These are phyloP conservation scores for Trichoderma sp. DNA, from an alignment of 2,329 filamentous ascomycete genomes.

Conservation along the genomic window DNA sequence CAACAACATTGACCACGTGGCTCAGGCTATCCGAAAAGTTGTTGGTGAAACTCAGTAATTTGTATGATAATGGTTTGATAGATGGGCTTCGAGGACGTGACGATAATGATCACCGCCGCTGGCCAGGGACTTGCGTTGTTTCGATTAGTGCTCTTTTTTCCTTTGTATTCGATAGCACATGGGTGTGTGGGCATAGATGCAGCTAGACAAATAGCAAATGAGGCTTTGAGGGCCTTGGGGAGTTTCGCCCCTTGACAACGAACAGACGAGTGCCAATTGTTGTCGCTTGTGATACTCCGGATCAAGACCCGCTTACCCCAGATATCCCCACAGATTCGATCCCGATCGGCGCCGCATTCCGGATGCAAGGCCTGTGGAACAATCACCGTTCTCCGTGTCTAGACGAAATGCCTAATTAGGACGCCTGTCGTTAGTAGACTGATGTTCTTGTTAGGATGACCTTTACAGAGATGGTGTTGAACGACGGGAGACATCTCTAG, in stretches of 20 bases:
- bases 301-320: background rate
- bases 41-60: conserved; percentile 49
- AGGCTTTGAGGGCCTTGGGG: background rate
- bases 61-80: conserved; percentile 2
- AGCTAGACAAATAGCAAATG: background rate
- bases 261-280: background rate
- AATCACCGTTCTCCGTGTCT: background rate
- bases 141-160: background rate
- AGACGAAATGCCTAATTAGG: background rate
- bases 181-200: conserved; percentile 8
- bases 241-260: background rate
- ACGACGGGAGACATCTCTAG: background rate
- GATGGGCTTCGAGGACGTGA: background rate
- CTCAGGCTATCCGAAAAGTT: conserved; percentile 82
- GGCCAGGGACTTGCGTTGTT: background rate
- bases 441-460: background rate
- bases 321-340: background rate
- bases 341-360: background rate
- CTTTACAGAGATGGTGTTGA: background rate
- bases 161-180: background rate
- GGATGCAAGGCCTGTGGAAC: background rate
- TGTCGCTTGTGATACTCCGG: background rate
- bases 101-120: background rate
- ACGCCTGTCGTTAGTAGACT: no score
- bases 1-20: conserved; percentile 89